Evolutionary conservation across 2,329 filamentous ascomycete species (phyloP), one percentile per base, ranked within the genome.

Genomic region (Fusarium siculi): DNA sequence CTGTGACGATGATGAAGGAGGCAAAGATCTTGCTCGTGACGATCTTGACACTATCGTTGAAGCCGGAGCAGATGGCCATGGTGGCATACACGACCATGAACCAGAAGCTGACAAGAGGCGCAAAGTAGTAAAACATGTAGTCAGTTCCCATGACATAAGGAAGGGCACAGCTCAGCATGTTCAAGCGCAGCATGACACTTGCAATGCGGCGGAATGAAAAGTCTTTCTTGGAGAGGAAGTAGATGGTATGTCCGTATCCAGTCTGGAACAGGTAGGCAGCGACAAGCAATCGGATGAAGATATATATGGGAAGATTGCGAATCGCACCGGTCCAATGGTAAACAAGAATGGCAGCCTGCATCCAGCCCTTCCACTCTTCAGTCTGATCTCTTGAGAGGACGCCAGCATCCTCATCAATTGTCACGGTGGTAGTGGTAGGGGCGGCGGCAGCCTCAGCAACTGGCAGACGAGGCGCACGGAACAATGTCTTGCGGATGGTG

Each of bases 321-420:
- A 68, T 87, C 11, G 85, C 87, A 25, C 87, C 85, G 39, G 88
- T 87, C 78, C 89, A 91, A 68, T 90, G 87, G 74, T 90, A 91
- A 18, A 89, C 80, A 8, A 85, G 74, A 52, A 86, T 81, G 23
- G 85, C 79, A 19, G 84, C 83, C 71, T 91, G 89, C 87, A 92
- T 90, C 84, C 89, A 87, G 5, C 91, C 91, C 80, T 91, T 92
- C 86, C 89, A 91, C 77, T 92, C 91, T 68, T 91, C 86, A 0
- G 87, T 88, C 72, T 91, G 88, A 50, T 86, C 83, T 56, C 89
- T 84, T 2, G 86, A 79, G 14, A 78, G 70, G 9, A 75, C 72
- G 28, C 75, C 74, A 9, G 62, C 66, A 46, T 75, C 78, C 18
- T 77, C 67, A 16, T 60, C 52, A 30, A 47, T 28, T 7, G 60